Conservation (phyloP, 192 early-diverging fungal genomes). For the Martensiomyces pterosporus region DNA sequence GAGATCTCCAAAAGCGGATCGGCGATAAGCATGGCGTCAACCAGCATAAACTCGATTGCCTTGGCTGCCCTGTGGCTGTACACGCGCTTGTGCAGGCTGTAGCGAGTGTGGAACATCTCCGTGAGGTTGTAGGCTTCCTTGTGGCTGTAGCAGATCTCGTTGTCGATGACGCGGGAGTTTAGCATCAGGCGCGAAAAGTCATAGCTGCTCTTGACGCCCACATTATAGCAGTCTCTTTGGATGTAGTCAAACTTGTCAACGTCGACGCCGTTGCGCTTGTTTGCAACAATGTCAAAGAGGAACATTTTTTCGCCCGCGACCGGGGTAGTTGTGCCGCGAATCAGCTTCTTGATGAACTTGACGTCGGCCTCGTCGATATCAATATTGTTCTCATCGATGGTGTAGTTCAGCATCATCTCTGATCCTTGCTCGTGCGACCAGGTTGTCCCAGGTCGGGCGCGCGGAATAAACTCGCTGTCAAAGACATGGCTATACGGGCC, state of each 20-base stretch:
- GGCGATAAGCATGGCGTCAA: constrained; percentile 81
- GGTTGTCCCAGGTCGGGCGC: constrained; percentile 42
- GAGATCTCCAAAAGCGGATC: constrained; percentile 64
- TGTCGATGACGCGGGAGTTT: constrained; percentile 78
- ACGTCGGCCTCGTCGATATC: constrained; percentile 59
- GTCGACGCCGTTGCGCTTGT: constrained; percentile 89
- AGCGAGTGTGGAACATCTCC: constrained; percentile 79
- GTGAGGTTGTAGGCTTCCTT: constrained; percentile 89
- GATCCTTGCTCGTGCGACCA: constrained; percentile 81
- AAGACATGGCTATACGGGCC: constrained; percentile 96
- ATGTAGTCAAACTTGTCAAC: constrained; percentile 91
- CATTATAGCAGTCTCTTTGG: constrained; percentile 76
- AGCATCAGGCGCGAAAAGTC: constrained; percentile 69
- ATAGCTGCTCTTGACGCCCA: constrained; percentile 52
- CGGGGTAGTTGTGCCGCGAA: constrained; percentile 52
- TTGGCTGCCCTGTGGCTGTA: constrained; percentile 82
- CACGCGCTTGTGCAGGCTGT: constrained; percentile 74
- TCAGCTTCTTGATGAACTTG: constrained; percentile 68
- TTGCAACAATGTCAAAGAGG: constrained; percentile 95
- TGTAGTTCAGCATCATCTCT: constrained; percentile 79
- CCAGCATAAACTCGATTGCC: constrained; percentile 86
- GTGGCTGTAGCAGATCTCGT: constrained; percentile 84
- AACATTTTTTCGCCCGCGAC: constrained; percentile 56
- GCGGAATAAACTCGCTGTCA: constrained; percentile 84
- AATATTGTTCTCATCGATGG: constrained; percentile 70